Evolutionary conservation across 139 green algal genomes (phyloP), one percentile per base, ranked within the genome.

Genomic region (Parachlorella kessleri): DNA sequence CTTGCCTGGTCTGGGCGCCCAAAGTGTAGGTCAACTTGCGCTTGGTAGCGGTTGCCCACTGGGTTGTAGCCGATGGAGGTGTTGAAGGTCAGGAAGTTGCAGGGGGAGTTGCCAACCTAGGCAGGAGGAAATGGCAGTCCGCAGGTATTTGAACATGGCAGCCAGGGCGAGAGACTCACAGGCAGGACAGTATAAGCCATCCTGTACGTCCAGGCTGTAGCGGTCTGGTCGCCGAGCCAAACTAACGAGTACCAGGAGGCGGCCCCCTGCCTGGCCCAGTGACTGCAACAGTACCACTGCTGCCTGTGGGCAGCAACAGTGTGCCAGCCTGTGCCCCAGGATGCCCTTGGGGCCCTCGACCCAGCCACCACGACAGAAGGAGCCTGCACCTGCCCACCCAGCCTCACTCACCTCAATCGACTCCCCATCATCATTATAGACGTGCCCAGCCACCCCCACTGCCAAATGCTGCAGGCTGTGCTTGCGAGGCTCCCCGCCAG

Each of bases 401-500:
- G 32, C 30, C 39, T 6, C 10, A 39, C 76, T 59, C 35, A 75
- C 76, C 76, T 81, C 67, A 6, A 37, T 37, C n/a, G 63, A 55
- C 38, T 81, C 76, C 14, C 76, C 76, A 14, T 63, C 76, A 24
- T 81, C 76, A 21, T 72, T 65, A 37, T 81, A 81, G 67, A 81
- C 36, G 1, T 36, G 33, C 5, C 38, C 54, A 37, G 9, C n/a
- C 24, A 24, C 66, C 26, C 40, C 33, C 66, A 80, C 41, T 30
- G 72, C 54, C 3, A 4, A 26, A 10, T 28, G 33, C 42, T 55
- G 53, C 53, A 28, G 53, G 21, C 23, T 1, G 7, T 8, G 14
- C 33, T 26, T 23, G 32, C 41, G 30, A 1, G 35, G 24, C 39
- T 26, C 66, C 35, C 24, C 1, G 6, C 64, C 41, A 5, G 38